Percentiles rank a stretch among this genome's conserved stretches.
Conservation (phyloP, 2,329 filamentous ascomycete genomes). For the Aspergillus aculeatinus region DNA sequence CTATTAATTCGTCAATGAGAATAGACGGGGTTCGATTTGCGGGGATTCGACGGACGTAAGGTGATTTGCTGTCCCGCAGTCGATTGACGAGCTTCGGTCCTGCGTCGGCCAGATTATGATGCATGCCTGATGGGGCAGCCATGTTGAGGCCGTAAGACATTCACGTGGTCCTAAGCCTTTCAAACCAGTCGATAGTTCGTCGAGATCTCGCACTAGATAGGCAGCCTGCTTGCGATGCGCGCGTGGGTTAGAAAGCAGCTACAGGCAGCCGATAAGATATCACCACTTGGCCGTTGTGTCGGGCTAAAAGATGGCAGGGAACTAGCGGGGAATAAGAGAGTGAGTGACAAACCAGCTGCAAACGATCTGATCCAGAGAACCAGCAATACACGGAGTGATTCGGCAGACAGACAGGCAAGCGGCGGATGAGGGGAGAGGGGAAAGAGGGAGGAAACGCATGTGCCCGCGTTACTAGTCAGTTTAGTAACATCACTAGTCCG, state of each 20-base stretch:
- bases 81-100: conserved; percentile 52
- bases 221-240: conserved; percentile 12
- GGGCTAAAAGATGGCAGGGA: background rate
- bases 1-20: conserved; percentile 35
- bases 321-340: background rate
- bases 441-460: conserved; percentile 11
- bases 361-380: background rate
- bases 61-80: conserved; percentile 61
- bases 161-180: conserved; percentile 8
- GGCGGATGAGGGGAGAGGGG: conserved; percentile 17
- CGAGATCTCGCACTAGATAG: conserved; percentile 18
- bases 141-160: conserved; percentile 21
- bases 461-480: conserved; percentile 4
- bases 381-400: background rate
- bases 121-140: conserved; percentile 29
- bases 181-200: conserved; percentile 16
- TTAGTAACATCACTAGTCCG: background rate
- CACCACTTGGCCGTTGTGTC: background rate
- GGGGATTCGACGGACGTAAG: conserved; percentile 26
- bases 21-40: background rate
- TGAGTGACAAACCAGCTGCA: background rate
- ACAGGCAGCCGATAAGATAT: conserved; percentile 11
- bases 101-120: conserved; percentile 25
- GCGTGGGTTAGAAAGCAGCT: conserved; percentile 7
- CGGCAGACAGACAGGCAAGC: background rate